Conservation (phyloP, 2,329 filamentous ascomycete genomes). For the Colletotrichum endophyticum region DNA sequence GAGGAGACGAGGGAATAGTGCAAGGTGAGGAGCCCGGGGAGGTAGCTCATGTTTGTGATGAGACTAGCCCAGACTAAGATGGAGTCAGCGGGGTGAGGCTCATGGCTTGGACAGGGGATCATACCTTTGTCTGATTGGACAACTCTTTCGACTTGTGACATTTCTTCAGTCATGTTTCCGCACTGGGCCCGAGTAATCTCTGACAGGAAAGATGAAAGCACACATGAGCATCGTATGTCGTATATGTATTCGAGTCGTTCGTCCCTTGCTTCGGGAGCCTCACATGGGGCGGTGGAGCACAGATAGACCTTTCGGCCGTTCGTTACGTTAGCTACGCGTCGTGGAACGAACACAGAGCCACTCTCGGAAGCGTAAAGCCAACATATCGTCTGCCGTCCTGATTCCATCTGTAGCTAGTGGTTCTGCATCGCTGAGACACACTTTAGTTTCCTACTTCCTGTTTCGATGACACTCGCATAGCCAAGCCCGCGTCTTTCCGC, state of each 20-base stretch:
- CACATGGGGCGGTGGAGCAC: not conserved
- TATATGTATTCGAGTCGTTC: not conserved
- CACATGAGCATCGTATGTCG: not conserved
- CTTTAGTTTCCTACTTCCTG: not conserved
- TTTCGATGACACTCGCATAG: not conserved
- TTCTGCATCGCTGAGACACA: not conserved
- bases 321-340: not conserved
- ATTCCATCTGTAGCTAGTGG: not conserved
- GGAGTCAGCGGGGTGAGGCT: not conserved
- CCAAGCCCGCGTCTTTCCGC: not conserved
- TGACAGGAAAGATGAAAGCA: rapidly evolving
- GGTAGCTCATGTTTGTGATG: not conserved
- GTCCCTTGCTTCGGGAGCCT: not conserved
- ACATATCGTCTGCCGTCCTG: not conserved
- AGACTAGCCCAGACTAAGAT: not conserved
- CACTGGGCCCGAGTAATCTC: rapidly evolving
- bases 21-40: not conserved
- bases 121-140: not conserved
- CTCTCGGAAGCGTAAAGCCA: not conserved
- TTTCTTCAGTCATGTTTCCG: not conserved
- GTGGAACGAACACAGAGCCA: not conserved
- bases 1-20: not conserved
- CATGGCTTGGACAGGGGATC: rapidly evolving
- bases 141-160: not conserved
- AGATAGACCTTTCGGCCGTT: not conserved